phyloP scores from a whole-genome alignment of 2,329 filamentous ascomycete genomes.

The Chaetomium globosum region DNA sequence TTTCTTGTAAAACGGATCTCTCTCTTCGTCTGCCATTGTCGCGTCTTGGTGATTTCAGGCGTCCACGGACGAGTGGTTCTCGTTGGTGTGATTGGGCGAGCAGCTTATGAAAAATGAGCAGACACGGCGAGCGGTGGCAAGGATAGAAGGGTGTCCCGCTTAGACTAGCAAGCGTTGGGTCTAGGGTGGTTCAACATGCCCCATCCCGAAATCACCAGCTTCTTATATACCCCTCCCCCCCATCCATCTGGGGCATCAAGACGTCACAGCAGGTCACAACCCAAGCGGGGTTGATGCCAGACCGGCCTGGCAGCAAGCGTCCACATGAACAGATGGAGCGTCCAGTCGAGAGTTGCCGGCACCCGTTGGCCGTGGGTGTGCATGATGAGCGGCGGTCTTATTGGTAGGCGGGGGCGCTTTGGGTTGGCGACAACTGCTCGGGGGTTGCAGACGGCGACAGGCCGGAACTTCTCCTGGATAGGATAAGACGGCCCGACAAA shows the following conservation, averaged over 20 bases:
- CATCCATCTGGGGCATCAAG: neutral
- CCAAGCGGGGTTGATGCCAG: slow-evolving; percentile 25
- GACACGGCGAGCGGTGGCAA: neutral
- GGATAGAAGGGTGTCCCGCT: neutral
- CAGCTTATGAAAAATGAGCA: neutral
- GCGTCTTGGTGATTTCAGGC: neutral
- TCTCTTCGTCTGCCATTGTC: neutral
- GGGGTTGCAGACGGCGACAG: slow-evolving; percentile 22
- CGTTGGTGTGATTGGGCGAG: neutral
- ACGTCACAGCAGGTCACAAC: neutral
- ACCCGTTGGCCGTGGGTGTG: slow-evolving; percentile 10
- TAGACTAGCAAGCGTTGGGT: neutral
- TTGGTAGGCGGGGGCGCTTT: slow-evolving; percentile 17
- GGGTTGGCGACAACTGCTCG: slow-evolving; percentile 15
- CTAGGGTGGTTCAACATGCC: neutral
- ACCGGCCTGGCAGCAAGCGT: slow-evolving; percentile 7
- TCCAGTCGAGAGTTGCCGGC: slow-evolving; percentile 11
- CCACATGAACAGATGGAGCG: slow-evolving; percentile 10
- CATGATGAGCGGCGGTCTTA: slow-evolving; percentile 20
- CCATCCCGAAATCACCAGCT: neutral
- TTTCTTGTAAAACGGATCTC: slow-evolving; percentile 17
- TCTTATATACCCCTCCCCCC: slow-evolving; percentile 16
- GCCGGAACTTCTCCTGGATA: slow-evolving; percentile 11
- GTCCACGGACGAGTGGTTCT: neutral
- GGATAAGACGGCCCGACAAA: slow-evolving; percentile 6